phyloP scores from a whole-genome alignment of 2,329 filamentous ascomycete species.

The Alternaria burnsii region DNA sequence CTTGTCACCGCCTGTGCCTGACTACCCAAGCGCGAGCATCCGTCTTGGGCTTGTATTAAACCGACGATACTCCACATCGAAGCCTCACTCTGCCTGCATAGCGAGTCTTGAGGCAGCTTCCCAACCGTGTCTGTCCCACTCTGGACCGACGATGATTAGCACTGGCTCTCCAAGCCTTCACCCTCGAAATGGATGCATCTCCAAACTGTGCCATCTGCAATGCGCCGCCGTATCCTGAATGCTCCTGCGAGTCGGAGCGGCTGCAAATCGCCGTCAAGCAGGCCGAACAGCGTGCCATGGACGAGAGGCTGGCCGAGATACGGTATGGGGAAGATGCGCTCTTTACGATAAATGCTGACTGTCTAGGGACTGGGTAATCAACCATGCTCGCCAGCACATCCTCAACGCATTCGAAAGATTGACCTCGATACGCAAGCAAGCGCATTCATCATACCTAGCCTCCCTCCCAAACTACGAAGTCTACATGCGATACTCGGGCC shows the following conservation, averaged over 20 bases:
- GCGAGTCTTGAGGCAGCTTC: slow-evolving; percentile 18
- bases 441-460: slow-evolving; percentile 54
- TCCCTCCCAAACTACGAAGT: slow-evolving; percentile 58
- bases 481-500: slow-evolving; percentile 56
- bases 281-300: slow-evolving; percentile 51
- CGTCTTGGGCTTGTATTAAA: slow-evolving; percentile 31
- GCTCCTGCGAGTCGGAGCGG: slow-evolving; percentile 51
- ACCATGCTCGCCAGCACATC: slow-evolving; percentile 56
- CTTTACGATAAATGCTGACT: slow-evolving; percentile 26
- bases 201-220: slow-evolving; percentile 54
- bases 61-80: slow-evolving; percentile 25
- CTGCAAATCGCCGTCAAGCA: slow-evolving; percentile 52
- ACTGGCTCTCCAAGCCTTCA: slow-evolving; percentile 33
- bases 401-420: slow-evolving; percentile 55
- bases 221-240: slow-evolving; percentile 51
- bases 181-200: slow-evolving; percentile 48
- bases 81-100: slow-evolving; percentile 15
- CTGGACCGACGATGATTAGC: slow-evolving; percentile 40
- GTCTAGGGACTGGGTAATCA: slow-evolving; percentile 57
- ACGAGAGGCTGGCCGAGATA: slow-evolving; percentile 46
- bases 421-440: slow-evolving; percentile 51
- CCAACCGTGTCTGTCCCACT: slow-evolving; percentile 15
- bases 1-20: slow-evolving; percentile 49
- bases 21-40: slow-evolving; percentile 33
- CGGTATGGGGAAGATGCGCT: slow-evolving; percentile 31